phyloP scores from a whole-genome alignment of 2,329 filamentous ascomycete species.

The Monosporascus sp. region DNA sequence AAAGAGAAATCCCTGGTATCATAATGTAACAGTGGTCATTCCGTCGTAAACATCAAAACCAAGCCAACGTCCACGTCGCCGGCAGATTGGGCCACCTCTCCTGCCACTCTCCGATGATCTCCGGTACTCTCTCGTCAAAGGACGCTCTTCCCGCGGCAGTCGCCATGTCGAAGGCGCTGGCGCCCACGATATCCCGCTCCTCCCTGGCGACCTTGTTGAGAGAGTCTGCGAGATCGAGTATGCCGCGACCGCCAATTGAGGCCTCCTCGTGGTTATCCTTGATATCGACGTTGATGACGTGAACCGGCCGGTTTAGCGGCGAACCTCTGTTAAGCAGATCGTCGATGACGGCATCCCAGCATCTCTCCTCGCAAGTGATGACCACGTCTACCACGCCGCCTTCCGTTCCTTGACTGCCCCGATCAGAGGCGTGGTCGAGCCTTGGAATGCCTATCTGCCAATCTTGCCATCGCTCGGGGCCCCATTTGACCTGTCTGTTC shows the following conservation, averaged over 20 bases:
- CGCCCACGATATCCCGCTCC: constrained; percentile 64
- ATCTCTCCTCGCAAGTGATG: constrained; percentile 95
- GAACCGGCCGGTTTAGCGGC: constrained; percentile 85
- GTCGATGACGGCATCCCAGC: constrained; percentile 96
- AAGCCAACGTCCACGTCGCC: constrained; percentile 88
- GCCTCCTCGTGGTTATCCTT: constrained; percentile 98
- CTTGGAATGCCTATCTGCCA: constrained; percentile 86
- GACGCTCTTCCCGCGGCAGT: constrained; percentile 61
- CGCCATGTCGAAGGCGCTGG: constrained; percentile 64
- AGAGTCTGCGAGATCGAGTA: constrained; percentile 81
- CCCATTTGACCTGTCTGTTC: constrained; percentile 89
- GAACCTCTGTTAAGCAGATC: constrained; percentile 83
- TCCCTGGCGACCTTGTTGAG: constrained; percentile 76
- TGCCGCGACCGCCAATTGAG: constrained; percentile 81
- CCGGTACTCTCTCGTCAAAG: constrained; percentile 91
- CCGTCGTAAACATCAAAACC: constrained; percentile 58
- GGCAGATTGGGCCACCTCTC: constrained; percentile 89
- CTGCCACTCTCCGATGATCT: constrained; percentile 89
- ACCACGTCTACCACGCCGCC: constrained; percentile 88
- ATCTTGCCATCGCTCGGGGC: constrained; percentile 95
- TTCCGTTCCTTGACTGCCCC: constrained; percentile 76
- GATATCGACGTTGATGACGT: constrained; percentile 98
- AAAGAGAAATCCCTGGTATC: constrained; percentile 7
- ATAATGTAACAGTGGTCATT: constrained; percentile 9
- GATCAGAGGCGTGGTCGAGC: constrained; percentile 68